Evolutionary conservation across 108 stramenopile species (phyloP).

Genomic region (Cyclotella baltica): DNA sequence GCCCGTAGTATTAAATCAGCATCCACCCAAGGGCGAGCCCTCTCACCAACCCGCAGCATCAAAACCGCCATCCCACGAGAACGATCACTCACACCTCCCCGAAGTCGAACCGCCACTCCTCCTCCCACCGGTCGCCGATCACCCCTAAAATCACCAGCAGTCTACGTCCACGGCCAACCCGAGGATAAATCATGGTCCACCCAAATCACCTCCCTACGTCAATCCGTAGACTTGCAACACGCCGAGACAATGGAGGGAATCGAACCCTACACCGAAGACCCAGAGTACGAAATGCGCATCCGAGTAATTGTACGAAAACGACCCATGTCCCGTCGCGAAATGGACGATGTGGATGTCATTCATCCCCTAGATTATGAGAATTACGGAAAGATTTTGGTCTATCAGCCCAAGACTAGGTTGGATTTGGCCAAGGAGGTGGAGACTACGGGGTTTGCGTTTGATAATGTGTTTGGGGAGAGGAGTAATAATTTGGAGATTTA

Average conservation of each 20-base stretch:
- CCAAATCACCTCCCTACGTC: conserved; percentile 64
- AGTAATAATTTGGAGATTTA: conserved; percentile 86
- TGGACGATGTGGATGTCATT: conserved; percentile 84
- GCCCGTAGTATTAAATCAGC: background rate
- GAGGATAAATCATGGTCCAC: conserved; percentile 71
- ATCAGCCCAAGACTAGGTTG: conserved; percentile 96
- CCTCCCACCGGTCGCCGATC: conserved; percentile 12
- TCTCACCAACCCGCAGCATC: conserved; percentile 5
- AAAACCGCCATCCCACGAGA: background rate
- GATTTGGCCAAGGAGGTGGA: conserved; percentile 98
- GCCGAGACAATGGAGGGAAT: conserved; percentile 49
- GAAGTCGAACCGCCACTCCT: background rate
- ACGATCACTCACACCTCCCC: conserved; percentile 5
- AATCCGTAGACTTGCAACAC: conserved; percentile 65
- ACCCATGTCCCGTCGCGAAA: conserved; percentile 79
- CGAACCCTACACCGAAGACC: conserved; percentile 29
- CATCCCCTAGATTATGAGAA: conserved; percentile 76
- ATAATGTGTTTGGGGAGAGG: conserved; percentile 91
- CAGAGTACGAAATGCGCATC: conserved; percentile 86
- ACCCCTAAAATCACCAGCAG: conserved; percentile 33
- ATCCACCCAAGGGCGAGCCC: conserved; percentile 1
- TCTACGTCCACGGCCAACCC: conserved; percentile 56
- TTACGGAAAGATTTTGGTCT: conserved; percentile 88
- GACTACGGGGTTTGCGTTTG: conserved; percentile 92
- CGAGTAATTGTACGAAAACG: conserved; percentile 91